Base-by-base conservation (phyloP, 345 rosid species). In the Rhizophora mangle region DNA sequence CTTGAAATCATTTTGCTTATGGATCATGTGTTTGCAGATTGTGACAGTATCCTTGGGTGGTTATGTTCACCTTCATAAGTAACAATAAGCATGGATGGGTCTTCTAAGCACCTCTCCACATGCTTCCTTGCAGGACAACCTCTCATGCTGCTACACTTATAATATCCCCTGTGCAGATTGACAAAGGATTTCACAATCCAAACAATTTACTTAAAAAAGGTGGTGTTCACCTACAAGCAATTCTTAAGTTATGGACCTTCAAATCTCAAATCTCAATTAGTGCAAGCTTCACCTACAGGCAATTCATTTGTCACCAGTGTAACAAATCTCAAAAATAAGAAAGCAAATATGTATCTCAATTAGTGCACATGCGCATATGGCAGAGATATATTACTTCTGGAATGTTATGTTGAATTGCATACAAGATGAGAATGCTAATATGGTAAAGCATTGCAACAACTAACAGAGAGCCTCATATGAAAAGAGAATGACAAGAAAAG, bases 71-170 rank as follows among this genome's bases (percentile, higher is more conserved):
- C 96, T 85, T 95, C 99, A 36, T 95, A 95, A 29, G 99, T 95
- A 30, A 95, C 96, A 63, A 81, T 83, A 31, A 95, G 97, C 99
- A 95, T 89, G 11, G 89, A 76, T 5, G 99, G 88, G 37, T 94
- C 97, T 71, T 89, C 97, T 82, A 94, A 73, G 84, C 89, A 84
- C 79, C 98, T 89, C 82, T 94, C 99, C 31, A 95, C 99, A 52
- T 95, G 99, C 80, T 95, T 95, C 90, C 99, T 89, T 24, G 99
- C 97, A 55, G 97, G 99, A 76, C 99, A 95, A 43, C 99, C 99
- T 84, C 97, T 87, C 85, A 87, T 87, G 84, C 97, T 89, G 83
- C 99, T 95, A 77, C 99, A 95, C 64, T 94, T 95, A 79, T 95
- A 95, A 65, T 95, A 95, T 78, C 97, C 99, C 84, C 99, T 94